These are phyloP conservation scores for Nigrospora osmanthi DNA, from an alignment of 2,329 filamentous ascomycete species.

Conservation along the genomic window DNA sequence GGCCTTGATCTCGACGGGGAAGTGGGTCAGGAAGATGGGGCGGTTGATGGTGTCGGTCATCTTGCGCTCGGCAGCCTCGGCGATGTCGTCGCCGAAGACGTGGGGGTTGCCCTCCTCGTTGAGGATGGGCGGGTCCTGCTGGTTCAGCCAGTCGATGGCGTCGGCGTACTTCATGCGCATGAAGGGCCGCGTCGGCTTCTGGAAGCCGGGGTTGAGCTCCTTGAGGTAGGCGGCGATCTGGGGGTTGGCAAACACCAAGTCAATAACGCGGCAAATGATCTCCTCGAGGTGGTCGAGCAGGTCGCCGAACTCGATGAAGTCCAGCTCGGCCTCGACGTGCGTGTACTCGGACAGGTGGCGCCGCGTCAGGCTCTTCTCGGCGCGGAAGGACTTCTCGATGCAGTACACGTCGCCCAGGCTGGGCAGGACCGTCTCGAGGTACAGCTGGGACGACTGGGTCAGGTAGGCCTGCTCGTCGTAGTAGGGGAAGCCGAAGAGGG, in stretches of 20 bases:
- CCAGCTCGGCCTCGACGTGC: conserved; percentile 91
- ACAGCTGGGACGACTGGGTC: conserved; percentile 94
- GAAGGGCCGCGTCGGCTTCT: conserved; percentile 76
- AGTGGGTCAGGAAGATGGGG: conserved; percentile 94
- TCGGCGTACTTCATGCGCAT: conserved; percentile 91
- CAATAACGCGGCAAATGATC: conserved; percentile 78
- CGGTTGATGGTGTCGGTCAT: conserved; percentile 97
- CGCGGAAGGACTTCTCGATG: conserved; percentile 97
- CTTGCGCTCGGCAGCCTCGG: conserved; percentile 88
- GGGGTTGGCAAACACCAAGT: conserved; percentile 67
- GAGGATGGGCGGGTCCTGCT: conserved; percentile 69
- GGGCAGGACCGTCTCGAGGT: conserved; percentile 90
- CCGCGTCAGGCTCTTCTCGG: conserved; percentile 90
- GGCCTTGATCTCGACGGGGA: conserved; percentile 94
- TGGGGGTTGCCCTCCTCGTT: conserved; percentile 92
- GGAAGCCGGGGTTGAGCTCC: conserved; percentile 85
- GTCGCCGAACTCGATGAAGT: conserved; percentile 90
- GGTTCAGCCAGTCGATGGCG: conserved; percentile 87
- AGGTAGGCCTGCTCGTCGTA: conserved; percentile 88
- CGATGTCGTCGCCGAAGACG: conserved; percentile 93
- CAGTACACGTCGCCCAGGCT: conserved; percentile 94
- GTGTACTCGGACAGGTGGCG: conserved; percentile 95
- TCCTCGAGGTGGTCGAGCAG: conserved; percentile 81
- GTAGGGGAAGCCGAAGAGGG: conserved; percentile 83
- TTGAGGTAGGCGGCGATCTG: conserved; percentile 66